Evolutionary conservation across 225 moss, liverwort and hornwort genomes (phyloP).

Genomic region (Climacium dendroides): DNA sequence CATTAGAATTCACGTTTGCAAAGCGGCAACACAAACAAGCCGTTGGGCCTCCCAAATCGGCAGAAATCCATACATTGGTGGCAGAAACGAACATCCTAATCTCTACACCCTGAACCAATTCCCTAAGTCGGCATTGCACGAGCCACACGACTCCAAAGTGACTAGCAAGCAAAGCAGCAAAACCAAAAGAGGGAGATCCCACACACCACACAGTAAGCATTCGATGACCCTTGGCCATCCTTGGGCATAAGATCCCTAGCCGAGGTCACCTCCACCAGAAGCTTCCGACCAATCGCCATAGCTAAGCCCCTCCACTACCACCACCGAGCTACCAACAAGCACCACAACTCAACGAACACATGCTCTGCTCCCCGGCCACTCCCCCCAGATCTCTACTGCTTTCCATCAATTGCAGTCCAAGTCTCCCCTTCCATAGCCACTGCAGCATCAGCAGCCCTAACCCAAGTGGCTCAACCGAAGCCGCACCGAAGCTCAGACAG

Average conservation of each 20-base stretch:
- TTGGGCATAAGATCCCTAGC: slow-evolving; percentile 39
- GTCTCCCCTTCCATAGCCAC: neutral
- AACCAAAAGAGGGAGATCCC: neutral
- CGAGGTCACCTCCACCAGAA: slow-evolving; percentile 25
- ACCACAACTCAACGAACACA: neutral
- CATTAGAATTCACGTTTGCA: neutral
- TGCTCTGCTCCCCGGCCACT: neutral
- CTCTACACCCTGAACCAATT: neutral
- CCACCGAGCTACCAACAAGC: neutral
- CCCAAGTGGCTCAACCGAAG: neutral
- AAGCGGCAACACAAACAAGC: neutral
- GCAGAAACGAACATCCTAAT: neutral
- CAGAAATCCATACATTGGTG: neutral
- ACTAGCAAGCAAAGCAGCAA: neutral
- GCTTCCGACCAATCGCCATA: slow-evolving; percentile 11
- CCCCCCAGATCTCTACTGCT: neutral
- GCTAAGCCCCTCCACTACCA: neutral
- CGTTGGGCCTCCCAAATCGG: neutral
- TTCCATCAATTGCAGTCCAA: neutral
- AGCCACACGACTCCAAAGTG: neutral
- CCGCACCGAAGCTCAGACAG: neutral
- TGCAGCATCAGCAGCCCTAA: neutral
- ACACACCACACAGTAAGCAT: slow-evolving; percentile 39
- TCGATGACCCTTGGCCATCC: slow-evolving; percentile 32
- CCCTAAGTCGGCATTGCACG: neutral